A percentile compares a stretch with the other conserved stretches of the same genome.
Conservation (phyloP, 805 yeast genomes). For the Starmerella roubikii region DNA sequence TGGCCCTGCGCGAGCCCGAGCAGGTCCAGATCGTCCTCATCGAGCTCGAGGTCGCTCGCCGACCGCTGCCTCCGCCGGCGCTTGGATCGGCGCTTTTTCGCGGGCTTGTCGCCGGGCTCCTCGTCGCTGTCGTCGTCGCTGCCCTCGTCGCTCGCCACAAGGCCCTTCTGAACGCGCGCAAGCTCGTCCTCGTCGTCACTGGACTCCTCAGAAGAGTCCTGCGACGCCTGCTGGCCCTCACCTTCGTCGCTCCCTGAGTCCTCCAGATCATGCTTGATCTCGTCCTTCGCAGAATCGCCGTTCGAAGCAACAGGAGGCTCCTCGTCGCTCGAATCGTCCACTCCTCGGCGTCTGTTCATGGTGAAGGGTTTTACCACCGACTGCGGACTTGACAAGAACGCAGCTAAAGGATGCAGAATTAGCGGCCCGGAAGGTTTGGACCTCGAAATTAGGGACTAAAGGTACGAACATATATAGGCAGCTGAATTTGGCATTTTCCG, state of each 20-base stretch:
- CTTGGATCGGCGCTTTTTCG: constrained; percentile 13
- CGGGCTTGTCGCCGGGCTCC: constrained; percentile 7
- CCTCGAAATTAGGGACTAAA: no score
- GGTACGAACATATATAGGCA: no score
- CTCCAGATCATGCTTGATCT: neutral
- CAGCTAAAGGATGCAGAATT: no score
- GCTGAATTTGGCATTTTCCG: no score
- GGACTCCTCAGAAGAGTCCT: constrained; percentile 52
- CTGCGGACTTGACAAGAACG: no score
- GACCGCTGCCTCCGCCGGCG: constrained; percentile 15
- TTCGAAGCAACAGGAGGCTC: constrained; percentile 2
- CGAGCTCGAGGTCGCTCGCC: constrained; percentile 36
- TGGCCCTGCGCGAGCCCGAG: constrained; percentile 34
- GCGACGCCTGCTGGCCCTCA: constrained; percentile 36
- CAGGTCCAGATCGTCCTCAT: constrained; percentile 89
- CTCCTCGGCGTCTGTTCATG: constrained; percentile 18
- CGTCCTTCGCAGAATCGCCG: neutral
- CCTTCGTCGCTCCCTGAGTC: constrained; percentile 28
- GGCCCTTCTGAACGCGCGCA: constrained; percentile 71
- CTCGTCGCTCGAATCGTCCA: constrained; percentile 20
- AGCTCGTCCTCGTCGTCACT: constrained; percentile 79
- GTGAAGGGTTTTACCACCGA: no score
- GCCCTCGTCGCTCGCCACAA: constrained; percentile 46
- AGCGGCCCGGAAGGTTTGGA: no score
- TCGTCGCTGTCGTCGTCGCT: constrained; percentile 53